phyloP scores from a whole-genome alignment of 495 filamentous ascomycete genomes.

The Talaromyces adpressus region DNA sequence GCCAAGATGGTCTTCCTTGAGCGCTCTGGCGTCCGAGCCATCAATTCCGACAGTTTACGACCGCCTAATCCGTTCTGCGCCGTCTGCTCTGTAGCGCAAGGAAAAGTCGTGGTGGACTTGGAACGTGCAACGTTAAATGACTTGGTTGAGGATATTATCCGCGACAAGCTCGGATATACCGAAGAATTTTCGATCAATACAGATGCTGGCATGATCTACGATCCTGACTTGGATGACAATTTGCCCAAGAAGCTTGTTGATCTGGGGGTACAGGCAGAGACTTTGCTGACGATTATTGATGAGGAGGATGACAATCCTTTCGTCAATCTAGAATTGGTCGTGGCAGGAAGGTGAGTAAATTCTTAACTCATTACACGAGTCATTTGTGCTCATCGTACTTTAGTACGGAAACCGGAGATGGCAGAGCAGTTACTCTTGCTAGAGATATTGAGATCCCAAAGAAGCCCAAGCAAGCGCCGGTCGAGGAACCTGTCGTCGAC shows the following conservation, averaged over 20 bases:
- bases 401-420: constrained; percentile 24
- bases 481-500: constrained; percentile 13
- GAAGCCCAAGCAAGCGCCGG: constrained; percentile 32
- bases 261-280: constrained; percentile 64
- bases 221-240: constrained; percentile 83
- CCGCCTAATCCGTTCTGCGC: constrained; percentile 74
- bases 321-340: constrained; percentile 70
- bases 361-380: background rate
- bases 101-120: constrained; percentile 60
- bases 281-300: constrained; percentile 78
- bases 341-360: constrained; percentile 37
- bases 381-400: constrained; percentile 12
- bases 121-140: constrained; percentile 71
- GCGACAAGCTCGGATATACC: constrained; percentile 65
- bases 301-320: constrained; percentile 75
- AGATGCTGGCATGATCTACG: constrained; percentile 70
- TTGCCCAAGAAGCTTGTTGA: constrained; percentile 69
- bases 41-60: constrained; percentile 67
- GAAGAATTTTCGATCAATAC: constrained; percentile 75
- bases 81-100: constrained; percentile 70
- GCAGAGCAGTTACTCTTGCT: constrained; percentile 39
- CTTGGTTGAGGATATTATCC: constrained; percentile 69
- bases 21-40: constrained; percentile 57
- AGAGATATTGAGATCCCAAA: constrained; percentile 41
- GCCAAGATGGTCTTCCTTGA: constrained; percentile 73